Evolutionary conservation across 1,284 basidiomycete genomes (phyloP).

Genomic region (Ganoderma leucocontextum): DNA sequence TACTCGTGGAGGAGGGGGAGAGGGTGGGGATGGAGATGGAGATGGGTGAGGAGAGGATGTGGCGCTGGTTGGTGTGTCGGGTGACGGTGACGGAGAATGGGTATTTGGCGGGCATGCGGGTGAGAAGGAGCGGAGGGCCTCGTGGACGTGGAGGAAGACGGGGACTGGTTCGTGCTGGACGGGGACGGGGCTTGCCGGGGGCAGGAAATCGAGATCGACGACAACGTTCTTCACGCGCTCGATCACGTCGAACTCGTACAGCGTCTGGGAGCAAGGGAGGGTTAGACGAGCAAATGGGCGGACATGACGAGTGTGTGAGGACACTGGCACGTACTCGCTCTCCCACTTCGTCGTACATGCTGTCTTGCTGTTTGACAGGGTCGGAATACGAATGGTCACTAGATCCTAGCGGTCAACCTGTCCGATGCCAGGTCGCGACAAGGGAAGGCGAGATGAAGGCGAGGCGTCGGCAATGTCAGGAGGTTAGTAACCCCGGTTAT

Average conservation of each 20-base stretch:
- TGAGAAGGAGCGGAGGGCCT: slow-evolving; percentile 18
- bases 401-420: neutral
- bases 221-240: slow-evolving; percentile 20
- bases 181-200: slow-evolving; percentile 3
- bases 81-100: neutral
- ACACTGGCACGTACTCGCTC: slow-evolving; percentile 18
- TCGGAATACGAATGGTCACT: neutral
- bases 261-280: slow-evolving; percentile 13
- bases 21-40: slow-evolving; percentile 16
- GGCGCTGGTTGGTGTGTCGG: neutral
- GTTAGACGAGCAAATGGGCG: neutral
- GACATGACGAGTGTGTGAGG: neutral
- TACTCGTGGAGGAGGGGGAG: slow-evolving; percentile 11
- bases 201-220: slow-evolving; percentile 13
- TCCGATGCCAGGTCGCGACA: neutral
- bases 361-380: neutral
- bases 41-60: slow-evolving; percentile 9
- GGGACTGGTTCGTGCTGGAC: slow-evolving; percentile 3
- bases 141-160: slow-evolving; percentile 10
- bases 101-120: slow-evolving; percentile 9
- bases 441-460: neutral
- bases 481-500: neutral
- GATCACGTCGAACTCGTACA: slow-evolving; percentile 25
- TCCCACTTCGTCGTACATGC: slow-evolving; percentile 25
- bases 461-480: neutral